Evolutionary conservation across 2,329 filamentous ascomycete genomes (phyloP).

Genomic region (Tympanopsis confertula): DNA sequence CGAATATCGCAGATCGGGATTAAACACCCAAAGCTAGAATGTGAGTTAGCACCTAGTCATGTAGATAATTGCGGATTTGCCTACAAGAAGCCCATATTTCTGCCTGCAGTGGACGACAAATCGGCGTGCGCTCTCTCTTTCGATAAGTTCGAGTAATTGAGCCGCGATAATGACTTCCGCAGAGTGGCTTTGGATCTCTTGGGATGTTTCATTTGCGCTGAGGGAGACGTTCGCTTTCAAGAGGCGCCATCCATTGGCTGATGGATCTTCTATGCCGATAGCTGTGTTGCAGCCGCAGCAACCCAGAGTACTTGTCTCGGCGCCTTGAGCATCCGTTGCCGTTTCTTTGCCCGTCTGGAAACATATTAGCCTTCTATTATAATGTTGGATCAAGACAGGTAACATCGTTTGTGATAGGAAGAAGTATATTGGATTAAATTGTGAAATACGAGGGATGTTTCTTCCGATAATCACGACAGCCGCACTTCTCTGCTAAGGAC

Average conservation of each 20-base stretch:
- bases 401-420: too few relatives aligned
- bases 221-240: conserved; percentile 33
- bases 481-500: conserved; percentile 14
- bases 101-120: conserved; percentile 32
- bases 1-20: conserved; percentile 44
- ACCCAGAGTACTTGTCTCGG: conserved; percentile 17
- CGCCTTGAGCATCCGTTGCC: too few relatives aligned
- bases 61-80: not conserved
- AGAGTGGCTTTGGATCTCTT: conserved; percentile 15
- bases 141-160: conserved; percentile 40
- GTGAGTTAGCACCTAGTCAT: conserved; percentile 3
- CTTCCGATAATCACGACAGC: conserved; percentile 13
- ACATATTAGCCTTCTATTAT: too few relatives aligned
- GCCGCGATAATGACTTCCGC: conserved; percentile 32
- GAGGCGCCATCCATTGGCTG: conserved; percentile 30
- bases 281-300: conserved; percentile 16
- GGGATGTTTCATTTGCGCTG: conserved; percentile 17
- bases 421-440: too few relatives aligned
- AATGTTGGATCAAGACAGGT: too few relatives aligned
- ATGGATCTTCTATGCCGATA: conserved; percentile 23
- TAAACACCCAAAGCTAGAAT: conserved; percentile 45
- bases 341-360: too few relatives aligned
- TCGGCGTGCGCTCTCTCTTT: conserved; percentile 40
- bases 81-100: not conserved
- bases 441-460: too few relatives aligned